Evolutionary conservation across 1,139 yeast species (phyloP), one percentile per base, ranked within the genome.

Genomic region (Arxiozyma bovina): DNA sequence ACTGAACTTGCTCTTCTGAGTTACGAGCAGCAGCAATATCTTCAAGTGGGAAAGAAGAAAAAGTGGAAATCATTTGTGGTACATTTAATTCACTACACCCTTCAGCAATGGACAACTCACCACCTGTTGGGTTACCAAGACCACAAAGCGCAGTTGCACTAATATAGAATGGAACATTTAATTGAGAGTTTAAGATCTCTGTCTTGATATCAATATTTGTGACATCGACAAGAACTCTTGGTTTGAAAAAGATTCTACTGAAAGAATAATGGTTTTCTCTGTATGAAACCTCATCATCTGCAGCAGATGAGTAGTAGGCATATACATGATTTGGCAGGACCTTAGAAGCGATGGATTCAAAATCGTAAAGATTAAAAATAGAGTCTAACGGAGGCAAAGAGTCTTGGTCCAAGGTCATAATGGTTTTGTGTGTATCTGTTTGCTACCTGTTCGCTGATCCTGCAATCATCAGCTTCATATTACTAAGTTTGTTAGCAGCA

Each of bases 241-340:
- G 98, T 60, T 85, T 83, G 76, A 91, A 91, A 73, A 85, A 89
- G 53, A 90, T 78, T 54, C 95, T 77, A 63, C 88, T 96, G 72
- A 82, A 91, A 3, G 96, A 91, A 57, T 83, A 76, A 67, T 90
- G 97, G 72, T 91, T 91, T 66, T 90, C 96, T 61, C 98, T 78
- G 67, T 88, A 70, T 1, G 96, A 80, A 61, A 91, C 82, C 72
- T 91, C 98, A 70, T 91, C 98, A 69, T 91, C 97, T 47, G 95
- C 79, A 9, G 94, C 98, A 43, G 94, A 84, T 1, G 95, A 85
- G 68, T 89, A 91, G 71, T 91, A 91, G 15, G 91, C 93, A 93
- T 96, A 87, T 0, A 94, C 96, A n/a, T 83, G 79, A 59, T 81
- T 82, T 46, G 87, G 80, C 77, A 91, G 72, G 48, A 85, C 81